Percentiles rank a stretch among this genome's conserved stretches.
Evolutionary conservation across 768 basidiomycete species (phyloP).

Genomic region (Saitozyma sp.): DNA sequence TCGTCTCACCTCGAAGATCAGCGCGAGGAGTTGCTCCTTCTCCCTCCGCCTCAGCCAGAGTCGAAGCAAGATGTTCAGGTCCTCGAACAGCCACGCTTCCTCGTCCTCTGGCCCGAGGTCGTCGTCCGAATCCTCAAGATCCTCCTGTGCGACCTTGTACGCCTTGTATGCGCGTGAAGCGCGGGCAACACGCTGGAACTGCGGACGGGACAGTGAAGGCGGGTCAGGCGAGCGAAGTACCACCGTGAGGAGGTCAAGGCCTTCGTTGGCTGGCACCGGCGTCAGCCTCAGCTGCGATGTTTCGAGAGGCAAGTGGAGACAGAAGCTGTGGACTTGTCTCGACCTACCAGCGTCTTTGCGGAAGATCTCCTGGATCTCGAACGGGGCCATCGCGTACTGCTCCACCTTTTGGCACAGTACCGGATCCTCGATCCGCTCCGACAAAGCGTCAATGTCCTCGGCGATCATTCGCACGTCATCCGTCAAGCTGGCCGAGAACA

Average conservation of each 20-base stretch:
- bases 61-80: slow-evolving; percentile 74
- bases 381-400: slow-evolving; percentile 79
- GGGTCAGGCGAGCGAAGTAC: slow-evolving; percentile 76
- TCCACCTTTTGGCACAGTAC: slow-evolving; percentile 83
- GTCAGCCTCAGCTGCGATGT: neutral
- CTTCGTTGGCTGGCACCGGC: slow-evolving; percentile 60
- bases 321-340: neutral
- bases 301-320: neutral
- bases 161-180: slow-evolving; percentile 73
- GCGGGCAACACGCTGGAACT: slow-evolving; percentile 76
- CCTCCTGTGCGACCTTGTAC: slow-evolving; percentile 67
- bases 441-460: slow-evolving; percentile 83
- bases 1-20: slow-evolving; percentile 80
- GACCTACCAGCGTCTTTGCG: slow-evolving; percentile 73
- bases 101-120: slow-evolving; percentile 91
- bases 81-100: slow-evolving; percentile 95
- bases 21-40: slow-evolving; percentile 83
- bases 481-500: slow-evolving; percentile 89
- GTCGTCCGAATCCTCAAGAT: slow-evolving; percentile 76
- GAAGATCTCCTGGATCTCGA: slow-evolving; percentile 81
- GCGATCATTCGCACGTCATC: slow-evolving; percentile 84
- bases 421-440: slow-evolving; percentile 84
- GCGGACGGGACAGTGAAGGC: slow-evolving; percentile 71
- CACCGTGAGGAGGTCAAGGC: slow-evolving; percentile 71
- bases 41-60: slow-evolving; percentile 79